These are phyloP conservation scores for Cytospora leucostoma DNA, from an alignment of 2,329 filamentous ascomycete genomes.

Conservation along the genomic window DNA sequence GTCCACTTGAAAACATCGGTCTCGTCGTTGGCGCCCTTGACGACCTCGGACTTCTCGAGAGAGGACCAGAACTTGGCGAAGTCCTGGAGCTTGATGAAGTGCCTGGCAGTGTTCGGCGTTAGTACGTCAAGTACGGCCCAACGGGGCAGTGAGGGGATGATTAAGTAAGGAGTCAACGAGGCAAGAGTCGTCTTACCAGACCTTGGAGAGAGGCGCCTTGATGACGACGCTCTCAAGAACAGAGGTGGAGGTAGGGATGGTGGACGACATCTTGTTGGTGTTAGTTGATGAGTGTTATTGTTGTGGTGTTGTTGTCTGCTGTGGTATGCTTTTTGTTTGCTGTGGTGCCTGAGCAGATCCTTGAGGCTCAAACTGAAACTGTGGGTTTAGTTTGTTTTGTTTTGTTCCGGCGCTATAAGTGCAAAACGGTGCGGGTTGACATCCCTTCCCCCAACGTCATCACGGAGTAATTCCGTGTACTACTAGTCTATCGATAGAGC, in stretches of 20 bases:
- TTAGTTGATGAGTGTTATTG: not conserved
- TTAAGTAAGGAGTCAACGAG: not conserved
- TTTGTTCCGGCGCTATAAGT: not conserved
- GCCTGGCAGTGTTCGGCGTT: conserved; percentile 34
- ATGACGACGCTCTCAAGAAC: conserved; percentile 70
- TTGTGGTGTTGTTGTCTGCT: not conserved
- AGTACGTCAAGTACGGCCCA: not conserved
- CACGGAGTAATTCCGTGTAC: not conserved
- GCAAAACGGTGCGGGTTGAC: not conserved
- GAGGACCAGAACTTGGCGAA: conserved; percentile 69
- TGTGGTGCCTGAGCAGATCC: not conserved
- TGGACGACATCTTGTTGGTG: conserved; percentile 26
- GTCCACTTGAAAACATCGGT: conserved; percentile 70
- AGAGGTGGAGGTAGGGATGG: conserved; percentile 66
- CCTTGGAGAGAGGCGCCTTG: conserved; percentile 63
- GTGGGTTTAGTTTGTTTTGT: not conserved
- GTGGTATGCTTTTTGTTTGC: not conserved
- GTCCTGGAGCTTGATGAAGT: conserved; percentile 72
- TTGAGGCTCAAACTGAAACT: not conserved
- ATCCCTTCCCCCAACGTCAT: not conserved
- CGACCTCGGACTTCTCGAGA: conserved; percentile 61
- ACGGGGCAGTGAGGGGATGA: not conserved
- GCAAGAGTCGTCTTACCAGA: conserved; percentile 49
- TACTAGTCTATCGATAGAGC: not conserved
- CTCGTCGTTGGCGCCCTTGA: conserved; percentile 64